A percentile compares a stretch with the other conserved stretches of the same genome.
Conservation (phyloP, 2,329 filamentous ascomycete species). For the Colletotrichum endophyticum region DNA sequence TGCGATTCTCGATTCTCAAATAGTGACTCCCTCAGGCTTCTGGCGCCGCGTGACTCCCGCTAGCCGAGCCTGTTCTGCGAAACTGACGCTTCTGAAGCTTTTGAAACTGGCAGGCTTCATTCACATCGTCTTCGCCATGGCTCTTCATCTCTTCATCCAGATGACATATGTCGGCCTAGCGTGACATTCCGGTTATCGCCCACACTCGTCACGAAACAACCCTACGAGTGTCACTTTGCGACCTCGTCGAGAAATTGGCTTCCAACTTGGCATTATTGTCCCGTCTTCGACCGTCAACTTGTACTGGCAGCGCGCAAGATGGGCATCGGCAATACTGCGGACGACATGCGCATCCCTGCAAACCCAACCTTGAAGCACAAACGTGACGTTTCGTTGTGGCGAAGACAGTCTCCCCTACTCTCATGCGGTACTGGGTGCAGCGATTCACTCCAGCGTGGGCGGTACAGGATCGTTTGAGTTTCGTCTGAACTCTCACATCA, state of each 20-base stretch:
- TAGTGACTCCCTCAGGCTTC: neutral
- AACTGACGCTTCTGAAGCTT: neutral
- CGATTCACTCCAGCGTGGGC: neutral
- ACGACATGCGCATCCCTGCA: neutral
- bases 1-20: neutral
- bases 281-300: neutral
- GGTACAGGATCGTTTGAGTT: neutral
- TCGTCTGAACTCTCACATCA: neutral
- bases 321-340: neutral
- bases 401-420: neutral
- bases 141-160: neutral
- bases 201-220: neutral
- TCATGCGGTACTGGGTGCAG: neutral
- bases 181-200: neutral
- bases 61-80: neutral
- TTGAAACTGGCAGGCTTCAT: neutral
- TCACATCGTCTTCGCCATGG: neutral
- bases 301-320: neutral
- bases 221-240: neutral
- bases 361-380: neutral
- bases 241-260: neutral
- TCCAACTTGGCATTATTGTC: neutral
- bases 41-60: neutral
- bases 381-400: conserved; percentile 8
- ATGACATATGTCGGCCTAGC: conserved; percentile 5